These are phyloP conservation scores for Kwoniella pini DNA, from an alignment of 768 basidiomycete species.

Conservation along the genomic window DNA sequence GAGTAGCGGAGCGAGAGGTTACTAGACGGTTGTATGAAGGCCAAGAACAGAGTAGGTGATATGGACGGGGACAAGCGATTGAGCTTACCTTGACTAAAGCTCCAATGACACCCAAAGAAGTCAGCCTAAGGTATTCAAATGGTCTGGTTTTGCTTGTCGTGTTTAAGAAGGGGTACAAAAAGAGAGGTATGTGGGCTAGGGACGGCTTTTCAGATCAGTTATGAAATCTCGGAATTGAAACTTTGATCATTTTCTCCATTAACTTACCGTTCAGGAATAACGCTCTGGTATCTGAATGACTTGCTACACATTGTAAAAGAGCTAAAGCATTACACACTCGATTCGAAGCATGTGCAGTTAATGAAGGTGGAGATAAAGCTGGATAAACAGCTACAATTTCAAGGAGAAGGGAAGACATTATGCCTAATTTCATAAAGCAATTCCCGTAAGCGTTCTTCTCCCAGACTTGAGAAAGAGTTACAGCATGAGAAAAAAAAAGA, in stretches of 20 bases:
- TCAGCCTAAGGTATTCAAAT: constrained; percentile 98
- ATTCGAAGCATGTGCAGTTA: constrained; percentile 96
- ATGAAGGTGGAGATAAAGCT: constrained; percentile 86
- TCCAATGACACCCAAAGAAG: constrained; percentile 98
- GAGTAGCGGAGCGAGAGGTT: no score
- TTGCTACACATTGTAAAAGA: constrained; percentile 95
- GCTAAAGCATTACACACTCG: constrained; percentile 98
- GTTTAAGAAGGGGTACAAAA: constrained; percentile 96
- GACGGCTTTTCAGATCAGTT: not conserved
- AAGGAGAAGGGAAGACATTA: constrained; percentile 95
- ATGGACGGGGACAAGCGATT: not conserved
- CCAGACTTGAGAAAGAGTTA: no score
- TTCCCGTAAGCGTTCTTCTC: no score
- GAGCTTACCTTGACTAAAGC: constrained; percentile 92
- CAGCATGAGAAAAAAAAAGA: no score
- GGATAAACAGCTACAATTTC: constrained; percentile 99
- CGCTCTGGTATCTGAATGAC: constrained; percentile 91
- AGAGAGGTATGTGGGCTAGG: constrained; percentile 89
- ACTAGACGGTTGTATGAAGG: no score
- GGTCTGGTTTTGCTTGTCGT: constrained; percentile 99
- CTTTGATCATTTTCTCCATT: no score
- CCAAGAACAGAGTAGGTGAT: not conserved
- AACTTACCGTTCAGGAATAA: constrained; percentile 85
- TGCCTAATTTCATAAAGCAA: constrained; percentile 61
- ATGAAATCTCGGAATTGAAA: no score